phyloP scores from a whole-genome alignment of 768 basidiomycete species.

The Termitomyces sp. region DNA sequence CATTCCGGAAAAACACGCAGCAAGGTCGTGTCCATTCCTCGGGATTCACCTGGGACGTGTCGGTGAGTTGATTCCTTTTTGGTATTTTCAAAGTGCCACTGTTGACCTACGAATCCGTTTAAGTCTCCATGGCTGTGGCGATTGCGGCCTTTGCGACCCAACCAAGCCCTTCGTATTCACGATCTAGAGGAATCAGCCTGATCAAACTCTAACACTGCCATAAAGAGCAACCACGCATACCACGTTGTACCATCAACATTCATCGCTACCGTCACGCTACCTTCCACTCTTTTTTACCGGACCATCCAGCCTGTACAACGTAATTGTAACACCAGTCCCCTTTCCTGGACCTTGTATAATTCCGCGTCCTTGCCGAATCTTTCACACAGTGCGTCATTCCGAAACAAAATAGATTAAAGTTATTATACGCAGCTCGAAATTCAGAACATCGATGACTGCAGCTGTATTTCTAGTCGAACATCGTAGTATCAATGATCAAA shows the following conservation, averaged over 20 bases:
- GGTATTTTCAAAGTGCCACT: background rate
- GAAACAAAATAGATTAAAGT: constrained; percentile 8
- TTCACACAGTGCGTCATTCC: background rate
- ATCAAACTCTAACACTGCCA: background rate
- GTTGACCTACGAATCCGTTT: background rate
- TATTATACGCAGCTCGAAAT: constrained; percentile 15
- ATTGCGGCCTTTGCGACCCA: constrained; percentile 11
- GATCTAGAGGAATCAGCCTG: background rate
- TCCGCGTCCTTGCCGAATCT: background rate
- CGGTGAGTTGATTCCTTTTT: constrained; percentile 8
- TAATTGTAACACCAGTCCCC: background rate
- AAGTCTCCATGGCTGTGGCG: constrained; percentile 11
- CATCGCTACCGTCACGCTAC: background rate
- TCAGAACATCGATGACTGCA: constrained; percentile 3
- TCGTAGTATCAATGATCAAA: constrained; percentile 3
- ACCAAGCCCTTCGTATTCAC: constrained; percentile 5
- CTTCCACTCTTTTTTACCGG: background rate
- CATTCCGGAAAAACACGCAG: constrained; percentile 14
- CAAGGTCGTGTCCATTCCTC: constrained; percentile 13
- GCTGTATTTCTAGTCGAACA: constrained; percentile 2
- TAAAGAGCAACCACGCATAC: background rate
- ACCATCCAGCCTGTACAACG: background rate
- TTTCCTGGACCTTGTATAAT: background rate
- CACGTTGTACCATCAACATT: background rate
- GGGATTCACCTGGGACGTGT: constrained; percentile 14